Base-by-base conservation (phyloP, 2,329 filamentous ascomycete genomes). In the Aspergillus ustus region DNA sequence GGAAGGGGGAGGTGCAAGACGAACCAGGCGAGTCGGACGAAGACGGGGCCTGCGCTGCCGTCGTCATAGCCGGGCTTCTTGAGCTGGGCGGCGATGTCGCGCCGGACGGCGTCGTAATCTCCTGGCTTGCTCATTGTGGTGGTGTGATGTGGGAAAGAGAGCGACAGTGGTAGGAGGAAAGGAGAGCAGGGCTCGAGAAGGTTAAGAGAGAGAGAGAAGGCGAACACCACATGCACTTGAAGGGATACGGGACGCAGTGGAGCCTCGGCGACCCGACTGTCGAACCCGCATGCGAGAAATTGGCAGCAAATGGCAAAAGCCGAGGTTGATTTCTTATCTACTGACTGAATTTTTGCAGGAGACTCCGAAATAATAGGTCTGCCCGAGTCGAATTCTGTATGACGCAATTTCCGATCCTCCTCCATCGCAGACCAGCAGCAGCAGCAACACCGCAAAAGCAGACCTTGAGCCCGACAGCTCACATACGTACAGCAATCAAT, bases 21-120 rank as follows among this genome's bases (percentile, higher is more conserved):
- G 66, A 75, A 85, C 85, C 85, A 89, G 59, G 87, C 87, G 45
- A 89, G 78, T 13, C 87, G 83, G 59, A 89, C 85, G 54, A 89
- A 83, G 0, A 89, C 84, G 0, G 87, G 87, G 1, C 86, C 87
- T 31, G 85, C 85, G 60, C 84, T 87, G 19, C 87, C 87, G 74
- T 89, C 87, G 67, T 89, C 87, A 72, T 89, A 89, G 65, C 80
- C 84, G 22, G 87, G 86, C 71, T 88, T 85, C 63, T 84, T 78
- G 51, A 88, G 76, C 58, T 87, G 80, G 28, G 78, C 77, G 63
- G 75, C 76, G 57, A 87, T 83, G 67, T 86, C 84, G 67, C 81
- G 80, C 52, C 81, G 81, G 67, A 88, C 85, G 45, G 82, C 80
- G 50, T 74, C 74, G 71, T 80, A 80, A 65, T 80, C 75, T 50